Percentiles rank a stretch among this genome's conserved stretches.
These are phyloP conservation scores for Scedosporium boydii DNA, from an alignment of 2,329 filamentous ascomycete species.

Conservation along the genomic window DNA sequence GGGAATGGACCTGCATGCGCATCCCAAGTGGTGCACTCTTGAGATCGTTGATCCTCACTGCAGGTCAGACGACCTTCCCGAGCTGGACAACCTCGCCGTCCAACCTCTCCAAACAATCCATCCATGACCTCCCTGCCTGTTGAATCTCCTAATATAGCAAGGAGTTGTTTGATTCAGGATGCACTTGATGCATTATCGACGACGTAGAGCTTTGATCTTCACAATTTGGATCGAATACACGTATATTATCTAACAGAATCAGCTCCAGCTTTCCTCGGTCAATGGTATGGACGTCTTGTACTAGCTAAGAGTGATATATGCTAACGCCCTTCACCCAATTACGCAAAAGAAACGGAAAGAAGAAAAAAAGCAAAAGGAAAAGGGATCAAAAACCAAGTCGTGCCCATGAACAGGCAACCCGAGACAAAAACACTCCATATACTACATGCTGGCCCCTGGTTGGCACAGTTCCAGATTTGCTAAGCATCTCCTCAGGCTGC, in stretches of 20 bases:
- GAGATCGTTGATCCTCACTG: neutral
- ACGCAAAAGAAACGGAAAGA: slow-evolving; percentile 1
- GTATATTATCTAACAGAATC: neutral
- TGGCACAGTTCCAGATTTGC: slow-evolving; percentile 1
- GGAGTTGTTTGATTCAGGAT: neutral
- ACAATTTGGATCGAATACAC: neutral
- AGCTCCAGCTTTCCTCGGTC: neutral
- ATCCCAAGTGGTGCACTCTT: neutral
- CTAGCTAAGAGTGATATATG: slow-evolving; percentile 1
- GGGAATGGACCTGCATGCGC: neutral
- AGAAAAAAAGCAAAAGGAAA: neutral
- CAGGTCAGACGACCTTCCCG: neutral
- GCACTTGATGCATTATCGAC: no score
- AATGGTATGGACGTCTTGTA: neutral
- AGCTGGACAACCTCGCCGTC: neutral
- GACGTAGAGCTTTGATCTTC: no score
- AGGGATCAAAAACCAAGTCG: neutral
- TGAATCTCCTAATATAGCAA: neutral
- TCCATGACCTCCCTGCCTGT: no score
- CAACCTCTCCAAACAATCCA: no score
- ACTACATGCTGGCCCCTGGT: slow-evolving; percentile 1
- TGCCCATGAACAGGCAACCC: neutral
- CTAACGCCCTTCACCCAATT: neutral
- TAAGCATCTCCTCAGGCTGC: neutral
- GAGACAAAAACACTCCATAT: neutral